Evolutionary conservation across 202 grass and related monocot genomes (phyloP), one percentile per base, ranked within the genome.

Genomic region (Schoenoplectus tabernaemontani): DNA sequence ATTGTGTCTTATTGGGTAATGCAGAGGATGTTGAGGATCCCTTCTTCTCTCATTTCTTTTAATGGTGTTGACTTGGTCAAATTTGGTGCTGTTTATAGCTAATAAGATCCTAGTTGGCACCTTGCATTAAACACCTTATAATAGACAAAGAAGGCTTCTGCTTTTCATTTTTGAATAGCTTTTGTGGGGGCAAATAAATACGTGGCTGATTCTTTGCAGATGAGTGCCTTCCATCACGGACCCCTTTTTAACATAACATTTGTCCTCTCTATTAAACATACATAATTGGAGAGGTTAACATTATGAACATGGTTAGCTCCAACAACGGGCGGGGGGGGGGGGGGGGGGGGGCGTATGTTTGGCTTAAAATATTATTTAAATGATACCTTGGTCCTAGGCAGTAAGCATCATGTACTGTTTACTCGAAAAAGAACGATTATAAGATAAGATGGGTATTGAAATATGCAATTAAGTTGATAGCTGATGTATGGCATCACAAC

Each of bases 141-240:
- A 42, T 42, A 23, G 37, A 67, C n/a, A 39, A 67, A 67, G 37
- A 67, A 9, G 34, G 63, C 63, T 67, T 67, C 37, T 41, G 17
- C 64, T 20, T 67, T 67, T 67, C 64, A 67, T 67, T 20, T 67
- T 67, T 67, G 2, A 67, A 67, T 46, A 46, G 20, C 39, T 70
- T 46, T 46, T 23, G 65, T 70, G 39, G 65, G 65, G 65, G 9
- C 20, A 28, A 37, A 70, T 46, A 17, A 20, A 13, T 46, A 46
- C 20, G 4, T 70, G 39, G 65, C 39, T 70, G 65, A 28, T 70
- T 70, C 20, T 66, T 66, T 37, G 34, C 36, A 39, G 34, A 39
- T 66, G 7, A 39, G 32, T 66, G 63, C 17, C 34, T 66, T 41
- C 36, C 33, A 66, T 39, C 26, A 60, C 3, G 8, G 9, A 22